Conservation (phyloP, 139 green algal genomes). For the Spirogloea muscicola region DNA sequence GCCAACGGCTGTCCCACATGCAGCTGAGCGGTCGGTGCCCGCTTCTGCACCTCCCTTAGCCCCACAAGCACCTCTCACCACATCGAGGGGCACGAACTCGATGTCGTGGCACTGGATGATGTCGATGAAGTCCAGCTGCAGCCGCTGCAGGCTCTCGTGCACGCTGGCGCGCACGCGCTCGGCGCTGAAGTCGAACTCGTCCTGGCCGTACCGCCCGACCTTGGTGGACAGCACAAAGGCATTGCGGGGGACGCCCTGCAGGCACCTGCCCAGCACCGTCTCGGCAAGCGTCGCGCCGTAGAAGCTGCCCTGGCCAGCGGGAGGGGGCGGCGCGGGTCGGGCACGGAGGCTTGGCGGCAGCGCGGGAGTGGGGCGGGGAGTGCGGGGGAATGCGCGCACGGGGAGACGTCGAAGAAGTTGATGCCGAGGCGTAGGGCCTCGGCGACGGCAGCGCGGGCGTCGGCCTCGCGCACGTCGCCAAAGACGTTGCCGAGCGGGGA, state of each 20-base stretch:
- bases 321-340: background rate
- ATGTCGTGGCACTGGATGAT: constrained; percentile 93
- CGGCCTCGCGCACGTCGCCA: constrained; percentile 63
- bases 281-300: constrained; percentile 83
- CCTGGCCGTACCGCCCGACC: constrained; percentile 77
- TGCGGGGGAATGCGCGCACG: constrained; percentile 34
- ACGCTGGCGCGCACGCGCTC: constrained; percentile 70
- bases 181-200: constrained; percentile 76
- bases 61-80: constrained; percentile 61
- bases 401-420: constrained; percentile 95
- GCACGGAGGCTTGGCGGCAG: background rate
- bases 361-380: background rate
- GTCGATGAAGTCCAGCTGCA: constrained; percentile 81
- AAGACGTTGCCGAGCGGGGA: constrained; percentile 86
- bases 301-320: too few relatives aligned
- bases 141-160: constrained; percentile 60
- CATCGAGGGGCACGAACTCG: constrained; percentile 80
- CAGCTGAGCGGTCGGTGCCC: too few relatives aligned
- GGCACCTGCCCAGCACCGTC: constrained; percentile 59
- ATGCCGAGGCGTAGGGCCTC: constrained; percentile 77
- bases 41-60: too few relatives aligned
- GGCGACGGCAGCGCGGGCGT: constrained; percentile 66
- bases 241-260: constrained; percentile 72
- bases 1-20: too few relatives aligned
- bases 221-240: constrained; percentile 85